These are phyloP conservation scores for Suhomyces xylopsoci DNA, from an alignment of 805 yeast genomes.

Conservation along the genomic window DNA sequence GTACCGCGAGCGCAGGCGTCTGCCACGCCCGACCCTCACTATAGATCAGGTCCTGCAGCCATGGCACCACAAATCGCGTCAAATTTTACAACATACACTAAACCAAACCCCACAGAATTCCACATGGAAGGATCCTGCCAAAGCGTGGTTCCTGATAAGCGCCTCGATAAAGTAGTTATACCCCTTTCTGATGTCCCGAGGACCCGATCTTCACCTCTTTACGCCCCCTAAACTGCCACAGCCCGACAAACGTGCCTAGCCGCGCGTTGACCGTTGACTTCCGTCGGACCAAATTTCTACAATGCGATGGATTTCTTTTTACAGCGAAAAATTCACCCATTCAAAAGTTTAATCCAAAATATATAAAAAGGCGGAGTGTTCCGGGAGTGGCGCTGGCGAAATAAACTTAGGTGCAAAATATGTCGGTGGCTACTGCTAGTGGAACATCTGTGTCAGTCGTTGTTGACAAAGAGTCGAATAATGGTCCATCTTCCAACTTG, in stretches of 20 bases:
- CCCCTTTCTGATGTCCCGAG: not conserved
- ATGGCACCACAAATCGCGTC: not conserved
- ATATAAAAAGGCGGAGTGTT: not conserved
- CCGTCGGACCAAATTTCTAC: not conserved
- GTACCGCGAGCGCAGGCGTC: not conserved
- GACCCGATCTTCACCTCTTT: not conserved
- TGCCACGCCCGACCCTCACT: not conserved
- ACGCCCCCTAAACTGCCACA: not conserved
- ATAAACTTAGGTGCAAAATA: not conserved
- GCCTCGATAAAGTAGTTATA: not conserved
- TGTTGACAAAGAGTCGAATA: constrained; percentile 37
- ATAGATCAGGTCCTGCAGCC: not conserved
- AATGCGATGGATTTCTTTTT: not conserved
- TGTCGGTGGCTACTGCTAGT: constrained; percentile 9
- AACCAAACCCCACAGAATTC: not conserved
- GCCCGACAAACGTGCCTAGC: not conserved
- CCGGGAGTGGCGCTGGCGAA: not conserved
- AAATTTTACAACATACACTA: not conserved
- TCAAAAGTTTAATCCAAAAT: not conserved
- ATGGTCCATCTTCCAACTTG: constrained; percentile 23
- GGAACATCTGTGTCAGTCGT: constrained; percentile 10
- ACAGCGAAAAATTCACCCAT: not conserved
- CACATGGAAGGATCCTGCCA: not conserved
- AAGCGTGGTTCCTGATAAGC: not conserved
- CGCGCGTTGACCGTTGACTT: not conserved